A percentile compares a stretch with the other conserved stretches of the same genome.
These are phyloP conservation scores for Paecilomyces formosus DNA, from an alignment of 2,329 filamentous ascomycete genomes.

Conservation along the genomic window DNA sequence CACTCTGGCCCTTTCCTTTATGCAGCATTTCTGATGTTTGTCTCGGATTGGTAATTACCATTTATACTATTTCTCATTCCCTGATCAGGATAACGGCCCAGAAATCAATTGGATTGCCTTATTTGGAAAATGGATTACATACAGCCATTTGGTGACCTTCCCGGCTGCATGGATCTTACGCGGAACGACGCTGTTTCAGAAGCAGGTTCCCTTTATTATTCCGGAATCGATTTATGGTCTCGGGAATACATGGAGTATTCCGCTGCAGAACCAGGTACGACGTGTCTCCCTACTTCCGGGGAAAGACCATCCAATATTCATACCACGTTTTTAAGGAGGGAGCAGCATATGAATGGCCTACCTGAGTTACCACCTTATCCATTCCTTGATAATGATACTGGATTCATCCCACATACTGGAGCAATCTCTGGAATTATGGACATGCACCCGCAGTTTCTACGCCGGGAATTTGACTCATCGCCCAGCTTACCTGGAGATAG, in stretches of 20 bases:
- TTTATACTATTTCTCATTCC: not conserved
- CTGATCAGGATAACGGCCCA: not conserved
- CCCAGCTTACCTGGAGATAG: constrained; percentile 1
- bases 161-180: not conserved
- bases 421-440: constrained; percentile 2
- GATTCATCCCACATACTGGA: constrained; percentile 1
- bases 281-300: not conserved
- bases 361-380: not conserved
- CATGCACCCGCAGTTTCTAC: not conserved
- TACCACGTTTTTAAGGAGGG: not conserved
- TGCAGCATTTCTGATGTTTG: not conserved
- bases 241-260: not conserved
- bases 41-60: not conserved
- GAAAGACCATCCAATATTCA: not conserved
- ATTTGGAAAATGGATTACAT: not conserved
- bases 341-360: not conserved
- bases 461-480: not conserved
- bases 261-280: not conserved
- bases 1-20: not conserved
- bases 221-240: not conserved
- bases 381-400: not conserved
- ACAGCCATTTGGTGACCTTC: constrained; percentile 2
- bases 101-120: not conserved
- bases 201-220: not conserved
- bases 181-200: not conserved